Evolutionary conservation across 225 moss, liverwort and hornwort genomes (phyloP), one percentile per base, ranked within the genome.

Genomic region (Lunularia cruciata): DNA sequence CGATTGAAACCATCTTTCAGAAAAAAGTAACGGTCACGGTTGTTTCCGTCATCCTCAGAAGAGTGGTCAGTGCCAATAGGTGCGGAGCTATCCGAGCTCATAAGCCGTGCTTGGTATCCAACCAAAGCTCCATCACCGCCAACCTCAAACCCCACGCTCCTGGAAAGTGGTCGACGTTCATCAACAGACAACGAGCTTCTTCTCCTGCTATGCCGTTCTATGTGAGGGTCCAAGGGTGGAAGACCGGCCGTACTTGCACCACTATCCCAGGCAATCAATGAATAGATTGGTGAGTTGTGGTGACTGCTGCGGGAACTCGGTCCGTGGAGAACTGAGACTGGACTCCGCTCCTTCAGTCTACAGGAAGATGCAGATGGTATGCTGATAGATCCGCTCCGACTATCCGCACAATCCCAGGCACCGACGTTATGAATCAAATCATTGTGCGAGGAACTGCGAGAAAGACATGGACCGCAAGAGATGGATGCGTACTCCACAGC

Each of bases 311-410:
- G 86, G 4, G 91, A 74, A 57, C 77, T 72, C 2, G 90, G 88
- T 4, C 86, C 88, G 56, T 88, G 88, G 23, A 93, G 71, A 42
- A 90, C 93, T 10, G 88, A 93, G 0, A 83, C 84, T 10, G 90
- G 93, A 60, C 93, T 90, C 5, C 88, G 86, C 74, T 88, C 90
- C 67, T 76, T 83, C 0, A 76, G 47, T 47, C 82, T 87, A 26
- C 81, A 67, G 23, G 78, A 76, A 62, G 80, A 72, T n/a, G 77
- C 79, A 54, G 51, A 59, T 1, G 88, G 88, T 6, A 86, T 76
- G 61, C 83, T 83, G 31, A 84, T 62, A 15, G 85, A 86, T 47
- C 79, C 84, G 47, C 84, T 66, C 32, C 90, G 83, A 18, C 70
- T 65, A 26, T 85, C 88, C 12, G 42, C 39, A 23, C 66, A 27